Conservation (phyloP, 495 filamentous ascomycete species). For the Trichoderma parareesei region DNA sequence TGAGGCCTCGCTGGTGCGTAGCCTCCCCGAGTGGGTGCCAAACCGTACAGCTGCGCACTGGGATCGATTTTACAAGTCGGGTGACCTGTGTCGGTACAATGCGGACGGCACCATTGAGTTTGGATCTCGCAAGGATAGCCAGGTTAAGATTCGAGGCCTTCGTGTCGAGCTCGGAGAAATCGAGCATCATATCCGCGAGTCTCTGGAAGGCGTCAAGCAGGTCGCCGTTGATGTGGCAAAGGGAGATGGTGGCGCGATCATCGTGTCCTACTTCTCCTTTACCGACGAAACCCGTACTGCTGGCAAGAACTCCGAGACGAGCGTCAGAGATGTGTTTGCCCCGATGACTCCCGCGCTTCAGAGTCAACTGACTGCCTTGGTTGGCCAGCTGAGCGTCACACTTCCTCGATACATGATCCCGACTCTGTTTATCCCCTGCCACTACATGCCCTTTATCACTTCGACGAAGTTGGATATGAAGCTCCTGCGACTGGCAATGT, state of each 20-base stretch:
- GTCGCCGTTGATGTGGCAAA: conserved; percentile 16
- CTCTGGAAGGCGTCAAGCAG: conserved; percentile 7
- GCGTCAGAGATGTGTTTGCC: not conserved
- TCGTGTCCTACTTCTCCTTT: conserved; percentile 31
- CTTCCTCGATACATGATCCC: conserved; percentile 20
- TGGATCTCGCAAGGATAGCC: conserved; percentile 19
- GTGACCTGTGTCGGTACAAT: conserved; percentile 36
- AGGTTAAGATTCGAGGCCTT: conserved; percentile 7
- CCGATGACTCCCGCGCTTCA: conserved; percentile 1
- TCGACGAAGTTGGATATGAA: conserved; percentile 33
- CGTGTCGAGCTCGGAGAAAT: conserved; percentile 9
- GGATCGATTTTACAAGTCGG: conserved; percentile 28
- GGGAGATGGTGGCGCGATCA: conserved; percentile 20
- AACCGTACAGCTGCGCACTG: conserved; percentile 18
- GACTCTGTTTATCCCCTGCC: conserved; percentile 13
- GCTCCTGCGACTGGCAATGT: not conserved
- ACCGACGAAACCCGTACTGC: conserved; percentile 19
- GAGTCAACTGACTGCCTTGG: conserved; percentile 1
- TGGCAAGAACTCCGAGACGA: conserved; percentile 24
- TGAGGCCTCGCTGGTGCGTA: not conserved
- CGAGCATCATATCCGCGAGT: conserved; percentile 5
- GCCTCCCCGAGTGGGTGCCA: conserved; percentile 1
- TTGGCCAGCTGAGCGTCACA: conserved; percentile 3
- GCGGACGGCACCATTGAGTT: conserved; percentile 38
- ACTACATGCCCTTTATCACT: conserved; percentile 37